Evolutionary conservation across 1,139 yeast species (phyloP).

Genomic region (Magnusiomyces ingens): DNA sequence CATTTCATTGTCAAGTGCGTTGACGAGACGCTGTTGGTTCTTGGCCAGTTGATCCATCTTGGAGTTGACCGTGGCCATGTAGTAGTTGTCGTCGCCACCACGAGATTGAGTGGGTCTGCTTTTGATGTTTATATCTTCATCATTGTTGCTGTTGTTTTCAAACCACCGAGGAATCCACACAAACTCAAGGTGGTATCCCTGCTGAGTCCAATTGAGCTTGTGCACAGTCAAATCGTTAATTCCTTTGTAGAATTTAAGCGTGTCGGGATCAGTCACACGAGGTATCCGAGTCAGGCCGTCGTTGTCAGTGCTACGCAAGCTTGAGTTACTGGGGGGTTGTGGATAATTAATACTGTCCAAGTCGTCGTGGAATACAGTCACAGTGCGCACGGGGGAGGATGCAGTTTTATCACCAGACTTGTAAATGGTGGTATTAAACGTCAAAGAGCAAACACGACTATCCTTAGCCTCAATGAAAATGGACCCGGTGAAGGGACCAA

Average conservation of each 20-base stretch:
- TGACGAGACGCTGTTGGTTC: not conserved
- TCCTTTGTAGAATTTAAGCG: constrained; percentile 37
- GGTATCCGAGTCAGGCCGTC: not conserved
- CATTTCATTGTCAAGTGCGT: too few species aligned
- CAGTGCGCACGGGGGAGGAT: constrained; percentile 54
- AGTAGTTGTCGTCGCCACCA: not conserved
- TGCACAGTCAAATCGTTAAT: constrained; percentile 57
- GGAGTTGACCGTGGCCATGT: not conserved
- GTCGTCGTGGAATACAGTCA: constrained; percentile 43
- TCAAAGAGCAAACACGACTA: constrained; percentile 56
- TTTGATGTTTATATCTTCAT: constrained; percentile 25
- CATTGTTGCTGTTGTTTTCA: constrained; percentile 34
- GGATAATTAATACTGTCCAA: not conserved
- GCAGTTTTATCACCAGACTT: constrained; percentile 23
- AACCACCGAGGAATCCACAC: constrained; percentile 73
- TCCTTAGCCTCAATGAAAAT: constrained; percentile 51
- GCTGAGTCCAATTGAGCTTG: constrained; percentile 53
- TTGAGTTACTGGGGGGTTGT: constrained; percentile 8
- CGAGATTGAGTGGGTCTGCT: not conserved
- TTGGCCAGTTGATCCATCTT: not conserved
- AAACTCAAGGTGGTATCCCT: constrained; percentile 52
- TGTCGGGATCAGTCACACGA: constrained; percentile 15
- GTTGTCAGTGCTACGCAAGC: constrained; percentile 11
- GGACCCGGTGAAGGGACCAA: constrained; percentile 63
- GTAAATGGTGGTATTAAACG: constrained; percentile 47